Evolutionary conservation across 495 filamentous ascomycete species (phyloP), one percentile per base, ranked within the genome.

Genomic region (Hypoxylon crocopeplum): DNA sequence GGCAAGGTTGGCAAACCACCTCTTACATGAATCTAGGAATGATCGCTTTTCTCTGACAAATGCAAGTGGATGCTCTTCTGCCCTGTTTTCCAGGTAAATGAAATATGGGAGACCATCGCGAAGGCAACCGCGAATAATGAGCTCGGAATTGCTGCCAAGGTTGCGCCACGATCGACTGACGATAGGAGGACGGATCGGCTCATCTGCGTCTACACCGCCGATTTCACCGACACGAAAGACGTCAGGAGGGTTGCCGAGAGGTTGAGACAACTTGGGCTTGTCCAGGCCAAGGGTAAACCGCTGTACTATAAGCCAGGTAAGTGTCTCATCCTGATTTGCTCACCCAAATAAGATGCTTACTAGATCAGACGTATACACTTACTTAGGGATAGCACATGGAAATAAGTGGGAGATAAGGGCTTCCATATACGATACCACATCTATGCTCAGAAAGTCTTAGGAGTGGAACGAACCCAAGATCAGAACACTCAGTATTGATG

Each of bases 11-110:
- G 69, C 40, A 21, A 13, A 7, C 15, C 16, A 21, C 17, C 11
- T 24, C 15, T 12, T 32, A 32, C 25, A 24, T 2, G 12, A 21
- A 19, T 16, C 47, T 13, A 40, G n/a, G 17, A 13, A 15, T 39
- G 50, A 42, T 37, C n/a, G 11, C 20, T 12, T 13, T n/a, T 38
- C 7, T 27, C 32, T 69, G 42, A 59, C 39, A 59, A 8, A 13
- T 62, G 45, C 42, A 21, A 79, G 79, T 95, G 92, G 92, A 90
- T 96, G 88, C 62, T 96, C n/a, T 92, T 92, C 64, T 82, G 84
- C 1, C 61, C 71, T 2, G 53, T 69, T 5, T 71, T 76, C 2
- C 62, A 80, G n/a, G 81, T 92, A 8, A 82, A 91, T 66, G 67
- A 73, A 3, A 56, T 78, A 10, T 96, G 91, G 91, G 72, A 62